Percentiles rank a stretch among this genome's conserved stretches.
These are phyloP conservation scores for Mortierella sp. DNA, from an alignment of 371 early-diverging fungal genomes.

Conservation along the genomic window DNA sequence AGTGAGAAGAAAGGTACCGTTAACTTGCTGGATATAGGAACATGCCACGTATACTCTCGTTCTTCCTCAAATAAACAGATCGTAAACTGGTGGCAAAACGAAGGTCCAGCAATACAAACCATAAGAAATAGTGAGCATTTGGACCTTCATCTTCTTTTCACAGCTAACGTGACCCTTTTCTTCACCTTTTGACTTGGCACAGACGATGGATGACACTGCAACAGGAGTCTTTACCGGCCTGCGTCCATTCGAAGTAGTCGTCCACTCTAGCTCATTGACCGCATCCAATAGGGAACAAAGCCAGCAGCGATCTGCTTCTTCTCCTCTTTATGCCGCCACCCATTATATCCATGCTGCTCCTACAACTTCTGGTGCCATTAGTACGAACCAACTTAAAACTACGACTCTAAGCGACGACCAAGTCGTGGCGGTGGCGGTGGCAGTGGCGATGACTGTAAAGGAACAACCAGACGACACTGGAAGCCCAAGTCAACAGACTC, in stretches of 20 bases:
- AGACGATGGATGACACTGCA: neutral
- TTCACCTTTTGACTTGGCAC: neutral
- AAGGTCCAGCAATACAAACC: neutral
- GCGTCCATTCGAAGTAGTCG: neutral
- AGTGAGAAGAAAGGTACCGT: neutral
- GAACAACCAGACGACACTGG: no score
- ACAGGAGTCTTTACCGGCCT: neutral
- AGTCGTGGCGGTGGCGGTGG: no score
- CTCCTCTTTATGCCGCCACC: neutral
- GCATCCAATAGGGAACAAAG: neutral
- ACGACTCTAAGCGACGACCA: no score
- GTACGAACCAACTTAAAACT: no score
- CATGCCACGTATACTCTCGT: neutral
- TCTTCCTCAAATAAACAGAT: neutral
- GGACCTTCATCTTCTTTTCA: neutral
- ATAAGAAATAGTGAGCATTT: neutral
- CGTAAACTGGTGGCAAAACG: constrained; percentile 7
- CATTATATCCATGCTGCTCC: no score
- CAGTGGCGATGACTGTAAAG: no score
- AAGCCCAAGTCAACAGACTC: no score
- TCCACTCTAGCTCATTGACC: neutral
- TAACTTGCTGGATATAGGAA: no score
- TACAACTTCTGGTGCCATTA: no score
- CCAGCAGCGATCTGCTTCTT: neutral
- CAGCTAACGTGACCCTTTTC: neutral